Evolutionary conservation across 1,139 yeast genomes (phyloP).

Genomic region (Geotrichum europaeum): DNA sequence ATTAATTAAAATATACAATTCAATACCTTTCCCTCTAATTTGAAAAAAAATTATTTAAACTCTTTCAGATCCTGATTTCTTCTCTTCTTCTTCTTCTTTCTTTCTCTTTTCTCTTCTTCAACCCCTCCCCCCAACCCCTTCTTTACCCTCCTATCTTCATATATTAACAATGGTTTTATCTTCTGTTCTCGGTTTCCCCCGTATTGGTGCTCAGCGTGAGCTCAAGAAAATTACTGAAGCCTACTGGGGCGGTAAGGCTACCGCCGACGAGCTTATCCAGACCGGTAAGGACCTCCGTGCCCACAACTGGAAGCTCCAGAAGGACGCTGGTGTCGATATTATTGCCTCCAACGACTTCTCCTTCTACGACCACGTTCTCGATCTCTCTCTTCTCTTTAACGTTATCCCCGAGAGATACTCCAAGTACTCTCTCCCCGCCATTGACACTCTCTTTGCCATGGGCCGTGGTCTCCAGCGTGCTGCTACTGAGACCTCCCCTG

Average conservation of each 20-base stretch:
- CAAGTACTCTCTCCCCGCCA: constrained; percentile 80
- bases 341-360: constrained; percentile 98
- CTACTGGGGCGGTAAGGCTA: constrained; percentile 94
- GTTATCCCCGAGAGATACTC: constrained; percentile 96
- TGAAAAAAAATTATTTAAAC: constrained; percentile 8
- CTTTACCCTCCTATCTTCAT: neutral
- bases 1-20: neutral
- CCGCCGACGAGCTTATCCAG: constrained; percentile 79
- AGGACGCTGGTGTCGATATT: constrained; percentile 94
- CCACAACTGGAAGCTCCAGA: constrained; percentile 95
- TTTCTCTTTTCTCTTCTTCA: constrained; percentile 1
- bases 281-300: constrained; percentile 95
- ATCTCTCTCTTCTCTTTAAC: constrained; percentile 85
- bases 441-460: constrained; percentile 96
- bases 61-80: neutral
- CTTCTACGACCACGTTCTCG: constrained; percentile 94
- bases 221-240: constrained; percentile 97
- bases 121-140: constrained; percentile 11
- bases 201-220: constrained; percentile 96
- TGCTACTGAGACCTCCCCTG: constrained; percentile 79
- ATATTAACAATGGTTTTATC: constrained; percentile 70
- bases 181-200: constrained; percentile 98
- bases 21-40: neutral
- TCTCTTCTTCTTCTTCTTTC: neutral
- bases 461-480: constrained; percentile 99